Evolutionary conservation across 208 protist genomes (phyloP), one percentile per base, ranked within the genome.

Genomic region (Borovskyia barvae): DNA sequence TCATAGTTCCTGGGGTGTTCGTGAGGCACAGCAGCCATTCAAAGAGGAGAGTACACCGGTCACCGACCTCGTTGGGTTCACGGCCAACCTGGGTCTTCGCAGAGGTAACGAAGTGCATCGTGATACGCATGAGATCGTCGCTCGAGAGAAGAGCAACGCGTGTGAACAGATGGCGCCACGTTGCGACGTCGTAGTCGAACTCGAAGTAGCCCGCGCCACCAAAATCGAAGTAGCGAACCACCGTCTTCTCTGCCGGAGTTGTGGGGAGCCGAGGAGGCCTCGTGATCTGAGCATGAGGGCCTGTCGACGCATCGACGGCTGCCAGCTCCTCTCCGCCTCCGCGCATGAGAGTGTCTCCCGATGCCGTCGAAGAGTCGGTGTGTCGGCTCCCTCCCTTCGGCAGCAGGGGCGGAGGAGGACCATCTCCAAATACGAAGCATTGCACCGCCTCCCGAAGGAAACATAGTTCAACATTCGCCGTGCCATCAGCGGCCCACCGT

Each of bases 151-250:
- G 64, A 28, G 64, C 54, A 6, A 68, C 64, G n/a, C 64, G 24
- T 24, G 86, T 72, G 35, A 87, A 87, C 29, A 90, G 61, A n/a
- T 68, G 66, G 9, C 52, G 66, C 83, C 83, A 90, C 37, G 73
- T 80, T 15, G 61, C 56, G 20, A 66, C 63, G 49, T 90, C 83
- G 66, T 85, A 82, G 65, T 90, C 83, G 64, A 75, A 90, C 19
- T 74, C 77, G 33, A 79, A 47, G 17, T 82, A 59, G 19, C 66
- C 77, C n/a, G 62, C 42, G 30, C 70, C 83, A 40, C 70, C 68
- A 28, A 71, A 51, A 50, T 90, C 82, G 59, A 90, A 85, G 71
- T 80, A 87, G 24, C 65, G 69, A 8, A 76, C 28, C 9, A 32
- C 37, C 25, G 40, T 35, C 8, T 17, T 17, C 1, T 11, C 26